Base-by-base conservation (phyloP, 495 filamentous ascomycete genomes). In the Aspergillus ellipticus region DNA sequence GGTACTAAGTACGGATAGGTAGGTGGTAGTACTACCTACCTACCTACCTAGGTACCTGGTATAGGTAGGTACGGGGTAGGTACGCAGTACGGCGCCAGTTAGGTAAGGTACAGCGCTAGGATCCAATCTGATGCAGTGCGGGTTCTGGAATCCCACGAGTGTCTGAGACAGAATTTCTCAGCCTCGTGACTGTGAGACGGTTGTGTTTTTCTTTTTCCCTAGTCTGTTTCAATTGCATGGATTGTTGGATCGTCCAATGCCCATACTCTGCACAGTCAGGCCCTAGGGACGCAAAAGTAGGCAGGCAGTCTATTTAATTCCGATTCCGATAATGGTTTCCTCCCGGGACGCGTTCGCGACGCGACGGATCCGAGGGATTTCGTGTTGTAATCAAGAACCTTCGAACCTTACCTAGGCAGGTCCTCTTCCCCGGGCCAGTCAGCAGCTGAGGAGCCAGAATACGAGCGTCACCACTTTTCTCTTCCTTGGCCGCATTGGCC, bases 261-360 rank as follows among this genome's bases (percentile, higher is more conserved):
- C 4, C 20, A 6, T 45, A 42, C 15, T 26, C 20, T 41, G 31
- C n/a, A n/a, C n/a, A n/a, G n/a, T n/a, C n/a, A n/a, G n/a, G n/a
- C n/a, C n/a, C n/a, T n/a, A n/a, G n/a, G n/a, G n/a, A n/a, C n/a
- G n/a, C n/a, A n/a, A n/a, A n/a, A n/a, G n/a, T n/a, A n/a, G n/a
- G n/a, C n/a, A n/a, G n/a, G n/a, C n/a, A n/a, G n/a, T n/a, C 24
- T 28, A 28, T 7, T 28, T 28, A 28, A 28, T n/a, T n/a, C n/a
- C n/a, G n/a, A n/a, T n/a, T n/a, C n/a, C n/a, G n/a, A n/a, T n/a
- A n/a, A n/a, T n/a, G n/a, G n/a, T n/a, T n/a, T n/a, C n/a, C 15
- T 42, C 39, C 13, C n/a, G 15, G 42, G 29, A 56, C 58, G 54
- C 58, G 58, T 54, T 53, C 58, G 58, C 58, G 58, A 57, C 58